These are phyloP conservation scores for Eimeria necatrix DNA, from an alignment of 169 alveolate genomes.

Conservation along the genomic window DNA sequence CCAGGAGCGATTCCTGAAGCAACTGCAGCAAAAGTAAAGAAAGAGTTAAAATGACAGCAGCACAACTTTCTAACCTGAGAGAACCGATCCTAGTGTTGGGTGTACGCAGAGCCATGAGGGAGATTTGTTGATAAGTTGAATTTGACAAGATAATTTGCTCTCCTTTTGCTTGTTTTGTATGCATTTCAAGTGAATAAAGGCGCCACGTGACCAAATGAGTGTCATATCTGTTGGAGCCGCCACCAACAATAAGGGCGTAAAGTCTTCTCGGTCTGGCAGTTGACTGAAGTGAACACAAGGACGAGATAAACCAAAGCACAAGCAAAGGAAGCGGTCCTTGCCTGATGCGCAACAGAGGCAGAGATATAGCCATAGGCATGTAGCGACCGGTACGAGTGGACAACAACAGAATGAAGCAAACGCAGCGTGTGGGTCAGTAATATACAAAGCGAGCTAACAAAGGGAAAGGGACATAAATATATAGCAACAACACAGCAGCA, in stretches of 20 bases:
- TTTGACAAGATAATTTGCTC: neutral
- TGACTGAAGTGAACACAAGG: constrained; percentile 69
- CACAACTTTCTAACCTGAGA: constrained; percentile 23
- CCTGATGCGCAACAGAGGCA: constrained; percentile 27
- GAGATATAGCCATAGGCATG: neutral
- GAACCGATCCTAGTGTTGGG: constrained; percentile 64
- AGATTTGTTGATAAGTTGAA: constrained; percentile 2
- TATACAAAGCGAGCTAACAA: neutral
- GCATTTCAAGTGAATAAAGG: constrained; percentile 47
- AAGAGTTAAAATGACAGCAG: too few species aligned
- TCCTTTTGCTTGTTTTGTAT: neutral
- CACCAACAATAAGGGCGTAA: constrained; percentile 50
- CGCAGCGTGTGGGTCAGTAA: neutral
- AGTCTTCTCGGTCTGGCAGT: constrained; percentile 55
- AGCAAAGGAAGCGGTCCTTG: constrained; percentile 54
- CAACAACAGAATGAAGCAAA: neutral
- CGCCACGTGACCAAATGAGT: constrained; percentile 64
- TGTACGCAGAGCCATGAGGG: constrained; percentile 79
- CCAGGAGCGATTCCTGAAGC: neutral
- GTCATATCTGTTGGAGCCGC: constrained; percentile 58
- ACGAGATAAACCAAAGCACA: neutral
- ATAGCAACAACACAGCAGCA: neutral
- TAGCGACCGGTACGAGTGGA: neutral
- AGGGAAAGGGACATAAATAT: neutral
- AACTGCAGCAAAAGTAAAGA: neutral